Base-by-base conservation (phyloP, 2,329 filamentous ascomycete species). In the Fonsecaea monophora region DNA sequence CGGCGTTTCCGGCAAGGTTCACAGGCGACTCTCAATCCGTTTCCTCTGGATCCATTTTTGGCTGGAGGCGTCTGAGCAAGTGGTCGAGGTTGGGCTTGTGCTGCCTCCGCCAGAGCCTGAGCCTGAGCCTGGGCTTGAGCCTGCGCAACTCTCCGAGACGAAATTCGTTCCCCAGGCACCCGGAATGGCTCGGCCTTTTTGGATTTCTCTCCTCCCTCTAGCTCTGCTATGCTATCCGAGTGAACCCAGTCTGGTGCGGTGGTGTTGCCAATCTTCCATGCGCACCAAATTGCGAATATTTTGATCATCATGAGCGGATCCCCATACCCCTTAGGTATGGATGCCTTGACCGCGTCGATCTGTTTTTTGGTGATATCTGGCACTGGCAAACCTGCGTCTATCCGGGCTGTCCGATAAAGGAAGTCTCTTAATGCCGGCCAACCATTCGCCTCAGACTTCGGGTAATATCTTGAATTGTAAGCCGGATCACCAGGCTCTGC, bases 241-340 rank as follows among this genome's bases (percentile, higher is more conserved):
- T 85, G 81, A 48, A 87, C 87, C 87, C 87, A 90, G 53, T 83
- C 80, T 35, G 87, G 86, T 56, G 87, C 85, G 64, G 79, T 79
- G 69, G 89, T 86, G 73, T 89, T 88, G 10, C 88, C 88, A 62
- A 85, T 84, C 75, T 90, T 90, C 87, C 87, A 90, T 2, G 87
- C 86, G 65, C 86, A 83, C 88, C 88, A 90, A 64, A 89, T 80
- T 4, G 86, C 87, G 70, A 90, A 89, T 15, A 78, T 83, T 71
- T 84, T 83, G 64, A 87, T 84, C 38, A 86, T 77, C 35, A 86
- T 83, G n/a, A 89, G 76, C 4, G 87, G 86, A 63, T 90, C 87
- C 40, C 85, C 85, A 65, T 84, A 79, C 35, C 82, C 83, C 75
- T 89, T 89, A 0, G 88, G 88, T 62, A 90, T 89, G 2, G 87